These are phyloP conservation scores for Solanum arcanum DNA, from an alignment of 257 asterid genomes.

Conservation along the genomic window DNA sequence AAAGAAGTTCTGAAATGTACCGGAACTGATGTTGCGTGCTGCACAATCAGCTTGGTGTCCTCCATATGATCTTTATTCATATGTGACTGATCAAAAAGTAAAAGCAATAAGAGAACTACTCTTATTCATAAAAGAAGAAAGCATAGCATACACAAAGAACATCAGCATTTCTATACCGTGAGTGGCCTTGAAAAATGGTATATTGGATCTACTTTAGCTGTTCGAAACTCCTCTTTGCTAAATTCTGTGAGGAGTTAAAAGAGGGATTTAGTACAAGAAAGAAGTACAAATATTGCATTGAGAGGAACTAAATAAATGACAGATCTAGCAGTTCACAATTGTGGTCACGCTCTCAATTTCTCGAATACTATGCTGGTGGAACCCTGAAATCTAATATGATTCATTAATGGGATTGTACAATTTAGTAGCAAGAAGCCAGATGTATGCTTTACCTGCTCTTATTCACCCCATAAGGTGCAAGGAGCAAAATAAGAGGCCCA, in stretches of 20 bases:
- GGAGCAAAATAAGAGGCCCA: background rate
- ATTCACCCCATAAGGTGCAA: background rate
- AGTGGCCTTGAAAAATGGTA: constrained; percentile 85
- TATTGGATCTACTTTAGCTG: constrained; percentile 77
- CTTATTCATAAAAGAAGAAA: background rate
- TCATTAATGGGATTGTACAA: background rate
- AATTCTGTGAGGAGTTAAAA: constrained; percentile 44
- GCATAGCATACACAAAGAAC: background rate
- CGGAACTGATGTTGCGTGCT: constrained; percentile 67
- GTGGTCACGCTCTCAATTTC: background rate
- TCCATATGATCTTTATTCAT: constrained; percentile 93
- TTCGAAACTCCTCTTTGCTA: constrained; percentile 54
- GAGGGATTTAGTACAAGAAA: background rate
- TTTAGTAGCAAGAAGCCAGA: background rate
- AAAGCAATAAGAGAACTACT: background rate
- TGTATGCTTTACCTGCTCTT: background rate
- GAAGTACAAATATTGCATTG: background rate
- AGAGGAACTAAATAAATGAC: background rate
- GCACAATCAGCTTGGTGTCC: constrained; percentile 84
- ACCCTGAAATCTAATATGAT: background rate
- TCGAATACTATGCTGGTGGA: background rate
- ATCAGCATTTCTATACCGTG: constrained; percentile 34
- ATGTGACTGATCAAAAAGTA: constrained; percentile 54
- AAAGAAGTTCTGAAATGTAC: constrained; percentile 24
- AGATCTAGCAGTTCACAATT: background rate